A percentile compares a stretch with the other conserved stretches of the same genome.
Evolutionary conservation across 108 stramenopile genomes (phyloP).

Genomic region (Conticribra weissflogii): DNA sequence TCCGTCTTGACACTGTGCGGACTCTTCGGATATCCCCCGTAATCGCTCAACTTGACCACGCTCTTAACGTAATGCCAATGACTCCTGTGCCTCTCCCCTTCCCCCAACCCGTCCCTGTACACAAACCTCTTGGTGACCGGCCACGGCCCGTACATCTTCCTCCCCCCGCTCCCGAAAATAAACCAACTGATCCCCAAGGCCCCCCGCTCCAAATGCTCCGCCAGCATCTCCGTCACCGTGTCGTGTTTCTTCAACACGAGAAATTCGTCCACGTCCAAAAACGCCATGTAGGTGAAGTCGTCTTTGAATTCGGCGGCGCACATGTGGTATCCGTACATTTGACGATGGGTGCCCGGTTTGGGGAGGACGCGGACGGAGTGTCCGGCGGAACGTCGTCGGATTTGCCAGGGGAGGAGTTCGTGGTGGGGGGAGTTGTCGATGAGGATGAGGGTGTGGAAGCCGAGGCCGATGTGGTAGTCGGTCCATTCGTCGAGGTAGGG

Average conservation of each 20-base stretch:
- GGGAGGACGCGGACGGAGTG: conserved; percentile 28
- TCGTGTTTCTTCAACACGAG: conserved; percentile 39
- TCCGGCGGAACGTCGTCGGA: conserved; percentile 20
- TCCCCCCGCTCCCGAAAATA: conserved; percentile 45
- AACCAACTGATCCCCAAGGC: conserved; percentile 57
- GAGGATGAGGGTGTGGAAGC: conserved; percentile 58
- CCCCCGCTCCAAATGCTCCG: conserved; percentile 45
- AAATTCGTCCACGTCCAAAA: conserved; percentile 51
- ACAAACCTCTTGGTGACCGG: conserved; percentile 64
- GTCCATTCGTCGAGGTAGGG: conserved; percentile 73
- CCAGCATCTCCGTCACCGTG: conserved; percentile 37
- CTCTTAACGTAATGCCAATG: conserved; percentile 25
- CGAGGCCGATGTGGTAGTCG: conserved; percentile 60
- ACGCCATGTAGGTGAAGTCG: conserved; percentile 44
- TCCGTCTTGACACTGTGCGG: conserved; percentile 35
- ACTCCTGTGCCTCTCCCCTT: conserved; percentile 10
- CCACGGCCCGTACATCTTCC: conserved; percentile 46
- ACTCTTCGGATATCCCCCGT: conserved; percentile 20
- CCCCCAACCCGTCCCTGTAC: conserved; percentile 31
- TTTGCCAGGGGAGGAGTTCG: conserved; percentile 45
- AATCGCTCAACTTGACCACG: conserved; percentile 28
- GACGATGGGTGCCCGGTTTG: conserved; percentile 45
- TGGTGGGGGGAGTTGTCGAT: conserved; percentile 60
- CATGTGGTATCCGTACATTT: conserved; percentile 45
- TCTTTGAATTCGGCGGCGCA: conserved; percentile 31